phyloP scores from a whole-genome alignment of 176 grass and related monocot genomes.

The Carex myosuroides region DNA sequence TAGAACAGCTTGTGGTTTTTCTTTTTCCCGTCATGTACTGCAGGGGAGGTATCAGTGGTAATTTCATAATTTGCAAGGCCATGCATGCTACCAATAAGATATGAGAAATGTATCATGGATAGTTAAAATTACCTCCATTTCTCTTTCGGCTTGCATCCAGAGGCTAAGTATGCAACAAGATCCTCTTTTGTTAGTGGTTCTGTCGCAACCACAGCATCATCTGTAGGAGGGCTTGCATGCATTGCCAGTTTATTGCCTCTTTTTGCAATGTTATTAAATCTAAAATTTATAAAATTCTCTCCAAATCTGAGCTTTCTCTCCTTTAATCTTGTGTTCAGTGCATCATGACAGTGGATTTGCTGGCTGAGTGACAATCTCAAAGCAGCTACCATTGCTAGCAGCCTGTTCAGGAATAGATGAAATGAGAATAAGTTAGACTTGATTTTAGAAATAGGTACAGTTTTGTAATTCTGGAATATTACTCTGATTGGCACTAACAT shows the following conservation, averaged over 20 bases:
- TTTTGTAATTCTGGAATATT: background rate
- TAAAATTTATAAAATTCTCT: background rate
- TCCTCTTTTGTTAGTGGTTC: constrained; percentile 92
- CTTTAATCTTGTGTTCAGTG: background rate
- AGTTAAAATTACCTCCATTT: constrained; percentile 60
- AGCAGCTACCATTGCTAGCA: background rate
- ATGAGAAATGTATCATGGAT: background rate
- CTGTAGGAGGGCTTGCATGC: constrained; percentile 77
- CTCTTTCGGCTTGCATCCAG: constrained; percentile 86
- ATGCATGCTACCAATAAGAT: background rate
- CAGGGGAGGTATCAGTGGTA: background rate
- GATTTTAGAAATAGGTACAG: background rate
- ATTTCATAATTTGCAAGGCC: background rate
- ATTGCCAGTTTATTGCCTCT: constrained; percentile 25
- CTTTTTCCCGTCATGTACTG: background rate
- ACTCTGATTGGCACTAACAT: background rate
- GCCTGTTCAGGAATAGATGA: background rate
- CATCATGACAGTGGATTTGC: constrained; percentile 4
- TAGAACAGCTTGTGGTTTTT: background rate
- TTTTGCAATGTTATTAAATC: background rate
- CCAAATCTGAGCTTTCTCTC: constrained; percentile 13
- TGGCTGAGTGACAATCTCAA: constrained; percentile 1
- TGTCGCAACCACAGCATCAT: constrained; percentile 53
- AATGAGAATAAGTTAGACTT: background rate
- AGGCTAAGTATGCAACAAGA: constrained; percentile 69